Evolutionary conservation across 1,284 basidiomycete species (phyloP).

Genomic region (Leccinum laetum): DNA sequence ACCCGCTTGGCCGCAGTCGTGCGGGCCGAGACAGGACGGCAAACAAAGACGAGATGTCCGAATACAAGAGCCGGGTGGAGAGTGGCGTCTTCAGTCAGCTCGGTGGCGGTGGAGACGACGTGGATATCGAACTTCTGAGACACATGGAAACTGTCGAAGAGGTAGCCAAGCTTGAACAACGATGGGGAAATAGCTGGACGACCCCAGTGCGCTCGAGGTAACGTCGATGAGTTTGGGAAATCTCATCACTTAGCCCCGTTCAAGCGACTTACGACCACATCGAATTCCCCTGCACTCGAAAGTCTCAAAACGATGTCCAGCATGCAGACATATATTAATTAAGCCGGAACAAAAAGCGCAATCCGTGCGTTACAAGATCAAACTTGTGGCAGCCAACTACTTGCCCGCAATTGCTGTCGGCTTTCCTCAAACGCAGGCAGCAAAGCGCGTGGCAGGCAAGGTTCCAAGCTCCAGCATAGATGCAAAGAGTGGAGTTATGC

Average conservation of each 20-base stretch:
- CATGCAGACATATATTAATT: slow-evolving; percentile 95
- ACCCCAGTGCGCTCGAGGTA: slow-evolving; percentile 65
- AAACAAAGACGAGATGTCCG: slow-evolving; percentile 72
- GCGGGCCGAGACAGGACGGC: slow-evolving; percentile 54
- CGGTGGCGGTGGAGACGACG: slow-evolving; percentile 61
- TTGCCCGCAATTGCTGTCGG: slow-evolving; percentile 84
- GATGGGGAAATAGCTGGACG: slow-evolving; percentile 84
- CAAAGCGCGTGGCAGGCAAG: slow-evolving; percentile 50
- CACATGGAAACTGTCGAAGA: slow-evolving; percentile 60
- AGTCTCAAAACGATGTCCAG: slow-evolving; percentile 92
- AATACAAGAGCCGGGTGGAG: slow-evolving; percentile 72
- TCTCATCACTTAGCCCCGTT: slow-evolving; percentile 5
- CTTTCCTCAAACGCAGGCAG: slow-evolving; percentile 55
- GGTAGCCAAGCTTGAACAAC: slow-evolving; percentile 73
- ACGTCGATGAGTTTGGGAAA: slow-evolving; percentile 7
- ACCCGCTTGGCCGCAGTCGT: too few relatives aligned
- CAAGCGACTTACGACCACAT: slow-evolving; percentile 80
- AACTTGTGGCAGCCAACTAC: slow-evolving; percentile 93
- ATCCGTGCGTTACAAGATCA: slow-evolving; percentile 95
- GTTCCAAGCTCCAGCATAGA: slow-evolving; percentile 42
- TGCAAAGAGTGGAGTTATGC: slow-evolving; percentile 46
- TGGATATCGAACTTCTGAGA: slow-evolving; percentile 69
- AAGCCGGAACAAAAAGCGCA: slow-evolving; percentile 98
- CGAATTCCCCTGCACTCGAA: slow-evolving; percentile 93
- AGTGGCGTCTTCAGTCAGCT: slow-evolving; percentile 51